phyloP scores from a whole-genome alignment of 495 filamentous ascomycete species.

The Aspergillus nidulans region DNA sequence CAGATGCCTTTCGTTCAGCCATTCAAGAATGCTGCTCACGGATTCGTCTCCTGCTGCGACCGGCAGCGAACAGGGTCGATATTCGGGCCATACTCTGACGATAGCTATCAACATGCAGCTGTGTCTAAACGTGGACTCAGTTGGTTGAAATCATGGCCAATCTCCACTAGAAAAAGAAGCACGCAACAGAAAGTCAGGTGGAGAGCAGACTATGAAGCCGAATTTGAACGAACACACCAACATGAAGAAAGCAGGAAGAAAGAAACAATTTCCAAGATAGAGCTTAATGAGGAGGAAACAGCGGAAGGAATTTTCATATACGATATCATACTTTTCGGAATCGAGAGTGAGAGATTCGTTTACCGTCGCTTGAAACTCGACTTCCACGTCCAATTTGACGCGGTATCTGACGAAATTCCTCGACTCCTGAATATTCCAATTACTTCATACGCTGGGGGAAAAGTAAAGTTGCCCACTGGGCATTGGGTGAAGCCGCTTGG shows the following conservation, averaged over 20 bases:
- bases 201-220: neutral
- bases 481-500: neutral
- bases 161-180: neutral
- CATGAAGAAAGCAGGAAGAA: neutral
- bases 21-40: neutral
- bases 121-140: neutral
- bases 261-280: neutral
- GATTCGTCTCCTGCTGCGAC: neutral
- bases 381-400: neutral
- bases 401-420: neutral
- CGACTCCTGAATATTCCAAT: neutral
- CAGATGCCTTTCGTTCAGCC: neutral
- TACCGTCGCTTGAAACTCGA: neutral
- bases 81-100: neutral
- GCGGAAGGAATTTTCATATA: neutral
- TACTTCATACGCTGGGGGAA: neutral
- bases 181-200: neutral
- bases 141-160: neutral
- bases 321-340: neutral
- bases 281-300: neutral
- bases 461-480: neutral
- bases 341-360: neutral
- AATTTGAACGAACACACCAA: neutral
- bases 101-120: neutral
- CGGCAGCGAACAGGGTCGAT: neutral